Conservation (phyloP, 768 basidiomycete genomes). For the Mycena galericulata region DNA sequence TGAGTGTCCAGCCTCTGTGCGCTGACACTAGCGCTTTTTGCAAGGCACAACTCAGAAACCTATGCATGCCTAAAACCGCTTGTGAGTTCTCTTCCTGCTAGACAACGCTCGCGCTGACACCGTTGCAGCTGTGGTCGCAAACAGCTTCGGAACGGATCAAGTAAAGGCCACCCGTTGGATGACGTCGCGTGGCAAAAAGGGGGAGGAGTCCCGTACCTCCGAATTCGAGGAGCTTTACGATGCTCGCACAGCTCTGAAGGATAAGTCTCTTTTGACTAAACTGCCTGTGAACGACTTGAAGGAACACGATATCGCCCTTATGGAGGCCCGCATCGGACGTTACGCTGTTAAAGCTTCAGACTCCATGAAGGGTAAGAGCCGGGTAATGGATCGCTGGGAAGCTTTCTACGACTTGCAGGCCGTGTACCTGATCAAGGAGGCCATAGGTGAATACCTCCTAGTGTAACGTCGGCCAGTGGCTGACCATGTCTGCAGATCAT, state of each 20-base stretch:
- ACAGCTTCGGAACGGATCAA: not conserved
- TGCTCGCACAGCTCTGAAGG: not conserved
- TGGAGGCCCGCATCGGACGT: not conserved
- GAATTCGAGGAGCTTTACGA: slow-evolving; percentile 2
- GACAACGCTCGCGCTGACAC: not conserved
- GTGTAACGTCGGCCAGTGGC: no score
- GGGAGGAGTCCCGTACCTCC: not conserved
- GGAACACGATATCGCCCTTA: not conserved
- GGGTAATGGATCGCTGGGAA: not conserved
- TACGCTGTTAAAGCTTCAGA: no score
- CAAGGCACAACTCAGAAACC: not conserved
- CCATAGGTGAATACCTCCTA: not conserved
- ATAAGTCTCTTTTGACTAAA: not conserved
- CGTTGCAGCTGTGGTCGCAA: not conserved
- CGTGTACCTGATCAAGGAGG: not conserved
- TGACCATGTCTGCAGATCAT: no score
- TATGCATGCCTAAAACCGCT: not conserved
- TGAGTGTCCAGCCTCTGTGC: not conserved
- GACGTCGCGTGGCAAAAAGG: not conserved
- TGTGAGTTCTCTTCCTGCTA: not conserved
- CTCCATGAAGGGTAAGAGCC: slow-evolving; percentile 6
- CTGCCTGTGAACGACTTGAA: not conserved
- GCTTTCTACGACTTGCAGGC: slow-evolving; percentile 5
- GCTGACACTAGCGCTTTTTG: not conserved
- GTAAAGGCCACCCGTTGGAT: slow-evolving; percentile 4